A percentile compares a stretch with the other conserved stretches of the same genome.
Conservation (phyloP, 176 grass and related monocot species). For the Ensete ventricosum region DNA sequence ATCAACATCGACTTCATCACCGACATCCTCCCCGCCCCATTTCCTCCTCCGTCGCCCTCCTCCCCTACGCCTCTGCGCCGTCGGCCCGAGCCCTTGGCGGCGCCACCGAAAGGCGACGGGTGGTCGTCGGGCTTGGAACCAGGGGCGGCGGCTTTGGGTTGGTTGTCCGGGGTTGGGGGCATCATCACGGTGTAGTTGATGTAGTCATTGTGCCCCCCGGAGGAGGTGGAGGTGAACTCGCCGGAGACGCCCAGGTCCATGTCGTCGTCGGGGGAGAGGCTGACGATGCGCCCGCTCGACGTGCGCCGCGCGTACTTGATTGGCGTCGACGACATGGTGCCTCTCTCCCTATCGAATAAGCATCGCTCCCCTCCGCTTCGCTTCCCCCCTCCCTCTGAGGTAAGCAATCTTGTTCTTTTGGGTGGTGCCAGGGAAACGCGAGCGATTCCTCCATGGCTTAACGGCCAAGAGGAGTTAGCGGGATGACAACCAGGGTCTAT, state of each 20-base stretch:
- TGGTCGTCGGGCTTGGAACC: constrained; percentile 32
- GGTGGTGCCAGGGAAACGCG: too few species aligned
- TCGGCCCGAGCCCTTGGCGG: constrained; percentile 25
- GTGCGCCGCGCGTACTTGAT: constrained; percentile 36
- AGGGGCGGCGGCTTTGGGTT: constrained; percentile 28
- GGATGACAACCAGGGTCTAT: not conserved
- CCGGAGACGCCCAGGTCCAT: constrained; percentile 16
- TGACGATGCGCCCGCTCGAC: constrained; percentile 31
- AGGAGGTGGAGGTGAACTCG: constrained; percentile 32
- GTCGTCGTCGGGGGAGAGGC: constrained; percentile 39
- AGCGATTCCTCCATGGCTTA: not conserved
- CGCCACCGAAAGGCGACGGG: constrained; percentile 14
- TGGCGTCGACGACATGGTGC: constrained; percentile 24
- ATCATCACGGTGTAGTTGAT: constrained; percentile 75
- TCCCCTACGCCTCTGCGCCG: constrained; percentile 26
- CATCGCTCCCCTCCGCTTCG: not conserved
- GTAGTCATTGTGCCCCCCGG: constrained; percentile 35
- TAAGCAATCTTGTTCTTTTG: too few species aligned
- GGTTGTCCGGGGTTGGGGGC: constrained; percentile 89
- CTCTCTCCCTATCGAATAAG: not conserved
- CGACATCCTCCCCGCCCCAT: constrained; percentile 20
- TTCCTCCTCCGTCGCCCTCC: constrained; percentile 12
- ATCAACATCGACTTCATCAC: constrained; percentile 30
- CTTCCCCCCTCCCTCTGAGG: too few species aligned
- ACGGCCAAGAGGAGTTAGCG: not conserved